Percentiles rank a stretch among this genome's conserved stretches.
phyloP scores from a whole-genome alignment of 306 rosid genomes.

The Coriaria nepalensis region DNA sequence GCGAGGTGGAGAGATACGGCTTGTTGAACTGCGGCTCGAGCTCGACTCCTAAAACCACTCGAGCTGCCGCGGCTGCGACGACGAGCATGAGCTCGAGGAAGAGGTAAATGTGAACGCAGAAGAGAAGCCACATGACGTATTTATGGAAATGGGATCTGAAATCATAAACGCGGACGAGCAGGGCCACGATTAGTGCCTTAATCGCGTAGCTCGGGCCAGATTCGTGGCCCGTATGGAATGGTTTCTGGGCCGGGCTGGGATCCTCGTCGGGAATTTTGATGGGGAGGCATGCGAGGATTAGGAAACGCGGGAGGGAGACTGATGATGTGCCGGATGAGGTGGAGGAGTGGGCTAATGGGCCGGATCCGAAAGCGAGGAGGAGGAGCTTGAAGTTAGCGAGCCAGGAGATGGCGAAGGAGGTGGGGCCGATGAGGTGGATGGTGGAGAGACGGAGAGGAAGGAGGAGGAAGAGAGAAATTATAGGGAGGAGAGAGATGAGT shows the following conservation, averaged over 20 bases:
- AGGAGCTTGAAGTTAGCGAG: constrained; percentile 48
- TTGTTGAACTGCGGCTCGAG: constrained; percentile 38
- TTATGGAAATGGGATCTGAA: constrained; percentile 25
- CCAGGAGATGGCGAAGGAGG: constrained; percentile 37
- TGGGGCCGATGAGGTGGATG: constrained; percentile 27
- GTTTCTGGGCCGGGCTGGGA: constrained; percentile 1
- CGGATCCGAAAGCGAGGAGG: constrained; percentile 29
- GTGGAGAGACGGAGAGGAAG: constrained; percentile 37
- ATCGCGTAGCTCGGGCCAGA: constrained; percentile 11
- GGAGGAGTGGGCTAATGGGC: constrained; percentile 29
- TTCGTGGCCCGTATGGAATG: not conserved
- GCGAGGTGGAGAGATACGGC: constrained; percentile 43
- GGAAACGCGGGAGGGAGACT: too few relatives aligned
- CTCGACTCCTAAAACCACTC: constrained; percentile 24
- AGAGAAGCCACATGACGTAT: constrained; percentile 16
- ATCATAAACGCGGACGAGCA: constrained; percentile 24
- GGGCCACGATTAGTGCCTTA: constrained; percentile 18
- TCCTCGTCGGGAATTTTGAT: constrained; percentile 38
- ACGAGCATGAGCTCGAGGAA: constrained; percentile 26
- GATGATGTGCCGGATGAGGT: constrained; percentile 25
- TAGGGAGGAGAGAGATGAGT: constrained; percentile 24
- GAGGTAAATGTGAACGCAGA: constrained; percentile 33
- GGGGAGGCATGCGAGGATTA: constrained; percentile 37
- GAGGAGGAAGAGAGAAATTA: constrained; percentile 23
- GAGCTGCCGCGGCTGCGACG: constrained; percentile 21